phyloP scores from a whole-genome alignment of 2,329 filamentous ascomycete genomes.

The Ophiocordyceps unilateralis region DNA sequence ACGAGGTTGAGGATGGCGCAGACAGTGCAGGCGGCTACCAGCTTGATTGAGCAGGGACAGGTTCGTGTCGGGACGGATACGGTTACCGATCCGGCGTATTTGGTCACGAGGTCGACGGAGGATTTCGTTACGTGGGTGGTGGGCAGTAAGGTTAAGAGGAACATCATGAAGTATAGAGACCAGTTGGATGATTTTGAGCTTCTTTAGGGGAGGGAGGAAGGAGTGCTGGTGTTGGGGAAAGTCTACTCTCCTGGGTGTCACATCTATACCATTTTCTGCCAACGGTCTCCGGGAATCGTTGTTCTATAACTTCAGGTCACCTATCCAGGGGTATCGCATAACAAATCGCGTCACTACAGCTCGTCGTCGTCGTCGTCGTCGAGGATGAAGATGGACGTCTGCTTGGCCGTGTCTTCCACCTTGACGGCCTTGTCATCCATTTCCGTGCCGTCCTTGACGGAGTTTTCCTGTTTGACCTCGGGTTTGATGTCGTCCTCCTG shows the following conservation, averaged over 20 bases:
- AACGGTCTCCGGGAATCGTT: no score
- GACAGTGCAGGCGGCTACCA: conserved; percentile 67
- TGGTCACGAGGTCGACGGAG: conserved; percentile 80
- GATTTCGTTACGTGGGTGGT: conserved; percentile 96
- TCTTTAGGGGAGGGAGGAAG: conserved; percentile 27
- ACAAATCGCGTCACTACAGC: not conserved
- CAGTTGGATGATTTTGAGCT: conserved; percentile 93
- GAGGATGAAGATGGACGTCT: conserved; percentile 18
- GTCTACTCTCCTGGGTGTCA: not conserved
- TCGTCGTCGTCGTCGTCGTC: conserved; percentile 20
- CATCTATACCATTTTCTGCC: not conserved
- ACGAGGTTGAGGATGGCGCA: conserved; percentile 82
- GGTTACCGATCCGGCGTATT: conserved; percentile 73
- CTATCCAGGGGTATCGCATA: conserved; percentile 12
- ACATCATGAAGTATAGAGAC: conserved; percentile 87
- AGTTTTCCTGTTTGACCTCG: not conserved
- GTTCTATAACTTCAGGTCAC: no score
- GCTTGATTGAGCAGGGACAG: conserved; percentile 87
- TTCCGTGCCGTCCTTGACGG: conserved; percentile 2
- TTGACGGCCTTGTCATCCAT: conserved; percentile 3
- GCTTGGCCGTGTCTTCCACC: conserved; percentile 9
- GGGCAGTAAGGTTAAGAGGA: conserved; percentile 91
- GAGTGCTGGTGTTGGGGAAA: not conserved
- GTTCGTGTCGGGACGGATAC: conserved; percentile 83
- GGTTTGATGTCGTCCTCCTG: conserved; percentile 3